Conservation (phyloP, 2,329 filamentous ascomycete species). For the Fusarium falciforme region DNA sequence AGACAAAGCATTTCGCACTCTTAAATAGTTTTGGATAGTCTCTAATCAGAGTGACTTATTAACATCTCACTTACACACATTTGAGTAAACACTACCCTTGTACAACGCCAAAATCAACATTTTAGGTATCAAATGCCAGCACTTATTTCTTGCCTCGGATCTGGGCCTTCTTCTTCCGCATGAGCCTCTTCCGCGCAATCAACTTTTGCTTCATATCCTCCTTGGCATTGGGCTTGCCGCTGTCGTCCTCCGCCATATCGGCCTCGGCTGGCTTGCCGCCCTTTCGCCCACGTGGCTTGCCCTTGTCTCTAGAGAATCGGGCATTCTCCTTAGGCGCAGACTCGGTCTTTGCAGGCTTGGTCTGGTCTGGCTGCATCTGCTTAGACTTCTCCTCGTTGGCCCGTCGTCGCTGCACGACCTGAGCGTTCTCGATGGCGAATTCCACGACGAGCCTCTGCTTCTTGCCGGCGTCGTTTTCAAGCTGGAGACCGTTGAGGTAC, state of each 20-base stretch:
- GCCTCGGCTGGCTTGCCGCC: conserved; percentile 20
- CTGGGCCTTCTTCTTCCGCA: conserved; percentile 74
- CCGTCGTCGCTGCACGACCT: conserved; percentile 84
- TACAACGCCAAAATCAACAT: conserved; percentile 20
- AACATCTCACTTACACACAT: not conserved
- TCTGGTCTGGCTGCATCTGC: conserved; percentile 39
- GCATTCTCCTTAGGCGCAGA: conserved; percentile 28
- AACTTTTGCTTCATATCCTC: conserved; percentile 73
- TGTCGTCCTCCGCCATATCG: conserved; percentile 31
- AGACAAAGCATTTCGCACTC: not conserved
- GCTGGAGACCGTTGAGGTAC: conserved; percentile 85
- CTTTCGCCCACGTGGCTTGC: conserved; percentile 33
- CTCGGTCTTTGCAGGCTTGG: conserved; percentile 33
- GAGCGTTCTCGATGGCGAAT: conserved; percentile 97
- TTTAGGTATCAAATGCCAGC: conserved; percentile 33
- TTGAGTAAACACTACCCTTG: not conserved
- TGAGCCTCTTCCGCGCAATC: conserved; percentile 85
- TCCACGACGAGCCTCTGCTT: conserved; percentile 93
- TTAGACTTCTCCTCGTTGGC: conserved; percentile 51
- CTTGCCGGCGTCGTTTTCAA: conserved; percentile 74
- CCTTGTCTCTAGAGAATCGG: conserved; percentile 33
- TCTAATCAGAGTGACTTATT: not conserved
- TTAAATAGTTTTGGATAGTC: not conserved
- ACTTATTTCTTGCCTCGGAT: conserved; percentile 48
- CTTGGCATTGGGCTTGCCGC: conserved; percentile 51